Base-by-base conservation (phyloP, 2,329 filamentous ascomycete species). In the Ceratocystiopsis brevicomis region DNA sequence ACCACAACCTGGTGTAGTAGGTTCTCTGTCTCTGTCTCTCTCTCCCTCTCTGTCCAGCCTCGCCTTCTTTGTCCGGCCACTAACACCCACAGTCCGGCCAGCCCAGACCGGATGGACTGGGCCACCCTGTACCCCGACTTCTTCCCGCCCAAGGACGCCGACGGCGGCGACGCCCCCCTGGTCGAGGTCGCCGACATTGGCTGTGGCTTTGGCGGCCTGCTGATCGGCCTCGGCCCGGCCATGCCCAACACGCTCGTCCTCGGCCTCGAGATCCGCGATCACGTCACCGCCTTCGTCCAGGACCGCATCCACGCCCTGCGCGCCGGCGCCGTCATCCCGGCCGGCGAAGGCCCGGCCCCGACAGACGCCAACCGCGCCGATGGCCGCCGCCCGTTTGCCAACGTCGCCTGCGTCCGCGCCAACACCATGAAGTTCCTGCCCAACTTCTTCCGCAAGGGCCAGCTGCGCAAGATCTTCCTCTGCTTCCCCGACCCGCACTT, bases 401-500 rank as follows among this genome's bases (percentile, higher is more conserved):
- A 98, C 59, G 79, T 88, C 43, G 78, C 81, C 33, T 92, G 85
- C 56, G 67, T 98, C 40, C 79, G 90, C 48, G 83, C 84, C 51
- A 98, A 98, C 64, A 84, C 85, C 6, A 98, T 98, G 90, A 98
- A 98, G 59, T 98, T 96, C 61, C 67, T 98, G n/a, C 88, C 92
- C 48, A 96, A 98, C 57, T 94, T 95, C 68, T 96, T 98, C 67
- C 66, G 63, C 44, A 81, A 78, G 54, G 68, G 64, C 14, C 87
- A 95, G 57, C 73, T 98, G 14, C 73, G 71, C 49, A 92, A 92
- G 57, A 83, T 96, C 56, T 98, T 98, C 60, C 82, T 98, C 53
- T 98, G 90, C 66, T 98, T 98, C 57, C 90, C 90, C 0, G 90
- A 98, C 56, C 90, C 90, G 46, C 90, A 98, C 61, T 98, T 98